Evolutionary conservation across 2,329 filamentous ascomycete genomes (phyloP).

Genomic region (Pseudopithomyces chartarum): DNA sequence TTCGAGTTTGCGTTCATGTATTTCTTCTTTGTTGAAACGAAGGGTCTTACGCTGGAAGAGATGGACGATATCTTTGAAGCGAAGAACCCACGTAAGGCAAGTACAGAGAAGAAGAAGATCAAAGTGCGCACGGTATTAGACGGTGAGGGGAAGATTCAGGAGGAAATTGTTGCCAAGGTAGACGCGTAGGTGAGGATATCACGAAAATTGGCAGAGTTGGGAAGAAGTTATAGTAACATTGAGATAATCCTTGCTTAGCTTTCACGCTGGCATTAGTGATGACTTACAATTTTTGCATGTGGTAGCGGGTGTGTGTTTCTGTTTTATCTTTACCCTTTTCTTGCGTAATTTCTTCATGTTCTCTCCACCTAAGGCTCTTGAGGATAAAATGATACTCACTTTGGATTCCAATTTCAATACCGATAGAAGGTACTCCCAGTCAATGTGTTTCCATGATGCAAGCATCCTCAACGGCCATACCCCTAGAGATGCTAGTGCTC

Average conservation of each 20-base stretch:
- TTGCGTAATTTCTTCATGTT: too few species aligned
- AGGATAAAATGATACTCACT: too few species aligned
- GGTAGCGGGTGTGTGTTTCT: too few species aligned
- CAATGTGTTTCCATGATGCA: too few species aligned
- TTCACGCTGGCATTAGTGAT: too few species aligned
- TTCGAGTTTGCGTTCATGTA: conserved; percentile 31
- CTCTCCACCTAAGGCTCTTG: too few species aligned
- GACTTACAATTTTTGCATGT: too few species aligned
- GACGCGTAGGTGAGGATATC: conserved; percentile 1
- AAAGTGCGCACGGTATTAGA: conserved; percentile 21
- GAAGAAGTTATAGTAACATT: not conserved
- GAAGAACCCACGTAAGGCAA: conserved; percentile 29
- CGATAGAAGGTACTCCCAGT: too few species aligned
- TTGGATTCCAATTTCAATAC: too few species aligned
- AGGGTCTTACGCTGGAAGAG: conserved; percentile 28
- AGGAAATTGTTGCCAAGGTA: conserved; percentile 27
- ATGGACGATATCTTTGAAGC: conserved; percentile 31
- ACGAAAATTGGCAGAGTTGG: not conserved
- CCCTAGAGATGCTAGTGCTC: too few species aligned
- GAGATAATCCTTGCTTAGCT: not conserved
- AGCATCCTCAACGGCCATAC: too few species aligned
- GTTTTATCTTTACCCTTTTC: too few species aligned
- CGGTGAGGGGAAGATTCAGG: conserved; percentile 34
- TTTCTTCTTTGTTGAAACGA: conserved; percentile 34
- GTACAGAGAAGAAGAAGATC: conserved; percentile 24